Evolutionary conservation across 352 stramenopile genomes (phyloP), one percentile per base, ranked within the genome.

Genomic region (Pythium monospermum): DNA sequence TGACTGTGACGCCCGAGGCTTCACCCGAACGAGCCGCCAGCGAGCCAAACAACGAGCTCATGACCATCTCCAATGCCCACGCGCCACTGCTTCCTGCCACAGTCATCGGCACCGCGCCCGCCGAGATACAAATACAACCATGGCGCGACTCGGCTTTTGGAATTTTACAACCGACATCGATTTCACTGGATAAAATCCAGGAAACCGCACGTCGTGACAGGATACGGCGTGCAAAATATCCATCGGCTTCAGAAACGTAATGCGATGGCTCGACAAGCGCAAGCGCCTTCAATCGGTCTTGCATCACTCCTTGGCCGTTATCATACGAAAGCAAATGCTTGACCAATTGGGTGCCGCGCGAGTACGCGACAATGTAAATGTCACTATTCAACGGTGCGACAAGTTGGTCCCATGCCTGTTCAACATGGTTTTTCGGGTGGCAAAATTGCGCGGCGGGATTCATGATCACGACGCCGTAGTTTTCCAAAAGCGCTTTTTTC

Each of bases 381-480:
- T 90, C 77, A 48, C 67, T 84, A 2, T 59, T 23, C 39, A 87
- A 55, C 11, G 83, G 83, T 12, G 68, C 80, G 19, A 94, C 64
- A 35, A 94, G 62, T 49, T 81, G 66, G 63, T 94, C 80, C 83
- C 83, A 94, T 6, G 71, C 83, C 33, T 74, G 82, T 53, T 88
- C 78, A 4, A 94, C 78, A 53, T 93, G 83, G 25, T 71, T 45
- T 19, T 74, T 71, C 18, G 80, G 76, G 60, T 90, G 78, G 56
- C 78, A 90, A 23, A 73, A 72, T 57, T 91, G 78, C 25, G 74
- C 80, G 8, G 80, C 80, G 0, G 83, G 83, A 61, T 94, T 94
- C 56, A 91, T 59, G 46, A 94, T 88, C 27, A 94, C 51, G 0
- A 94, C 71, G 46, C 83, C 83, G 49, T 94, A 94, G 53, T 85